Conservation (phyloP, 345 rosid genomes). For the Syzygium oleosum region DNA sequence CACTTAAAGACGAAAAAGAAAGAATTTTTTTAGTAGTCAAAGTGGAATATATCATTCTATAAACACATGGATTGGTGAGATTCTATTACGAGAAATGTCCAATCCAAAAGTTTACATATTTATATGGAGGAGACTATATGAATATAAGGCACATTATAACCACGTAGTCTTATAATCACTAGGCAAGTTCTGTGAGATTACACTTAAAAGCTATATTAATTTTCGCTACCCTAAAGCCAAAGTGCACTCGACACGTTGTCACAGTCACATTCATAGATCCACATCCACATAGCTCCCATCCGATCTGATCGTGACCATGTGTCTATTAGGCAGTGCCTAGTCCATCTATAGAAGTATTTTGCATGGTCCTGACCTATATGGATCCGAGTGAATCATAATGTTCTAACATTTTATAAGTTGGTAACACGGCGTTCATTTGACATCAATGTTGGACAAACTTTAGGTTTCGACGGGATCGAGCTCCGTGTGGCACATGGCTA, state of each 20-base stretch:
- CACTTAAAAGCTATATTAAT: no score
- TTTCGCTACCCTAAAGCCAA: no score
- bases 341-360: neutral
- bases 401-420: neutral
- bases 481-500: slow-evolving; percentile 2
- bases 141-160: no score
- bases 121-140: no score
- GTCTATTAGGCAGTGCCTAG: neutral
- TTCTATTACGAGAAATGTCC: no score
- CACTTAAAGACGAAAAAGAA: no score
- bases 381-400: neutral
- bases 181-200: no score
- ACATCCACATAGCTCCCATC: neutral
- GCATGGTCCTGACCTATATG: neutral
- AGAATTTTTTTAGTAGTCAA: no score
- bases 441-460: neutral
- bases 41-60: no score
- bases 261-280: neutral
- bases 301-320: neutral
- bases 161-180: no score
- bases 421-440: neutral
- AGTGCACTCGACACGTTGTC: neutral
- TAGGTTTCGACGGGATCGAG: slow-evolving; percentile 10
- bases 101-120: no score
- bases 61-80: no score